Evolutionary conservation across 2,329 filamentous ascomycete genomes (phyloP), one percentile per base, ranked within the genome.

Genomic region (Pseudogymnoascus sp.): DNA sequence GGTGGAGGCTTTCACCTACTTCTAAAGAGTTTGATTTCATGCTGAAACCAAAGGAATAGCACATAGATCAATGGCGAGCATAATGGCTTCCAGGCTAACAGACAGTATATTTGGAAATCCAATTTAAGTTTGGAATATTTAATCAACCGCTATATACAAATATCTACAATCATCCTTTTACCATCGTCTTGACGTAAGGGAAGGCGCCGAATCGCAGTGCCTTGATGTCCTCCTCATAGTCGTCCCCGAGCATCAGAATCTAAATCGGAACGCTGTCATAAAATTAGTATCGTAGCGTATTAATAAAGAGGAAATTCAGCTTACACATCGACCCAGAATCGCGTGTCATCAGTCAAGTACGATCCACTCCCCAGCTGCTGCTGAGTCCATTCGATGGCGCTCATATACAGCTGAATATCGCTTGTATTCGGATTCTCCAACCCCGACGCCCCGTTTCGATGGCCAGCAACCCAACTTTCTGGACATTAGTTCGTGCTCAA

Each of bases 291-390:
- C 14, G 14, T 9, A 28, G 14, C 9, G 12, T 9, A 43, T 16
- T 28, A 16, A 28, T 25, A 25, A n/a, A 28, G 4, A 28, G 16
- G 14, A 6, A 28, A 14, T 8, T 16, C 9, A 14, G 5, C 22
- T 30, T 50, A 50, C 43, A 50, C 43, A 14, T 50, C 43, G 14
- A 50, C 43, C 43, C 43, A 50, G 43, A 50, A 50, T 9, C 43
- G 43, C 4, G 25, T 28, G 25, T 50, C 22, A 11, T 50, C 43
- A 30, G 22, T 30, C 22, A 50, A 30, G 14, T 28, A 28, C 2
- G 18, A 6, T 9, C 22, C 43, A 11, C 22, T 9, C 7, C 3
- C 14, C 7, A 50, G 22, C 43, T 50, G 43, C 7, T 50, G 22
- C 43, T 50, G 6, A n/a, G 43, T 50, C 43, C 43, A 50, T 9